Evolutionary conservation across 2,329 filamentous ascomycete genomes (phyloP).

Genomic region (Scleromitrula shiraiana): DNA sequence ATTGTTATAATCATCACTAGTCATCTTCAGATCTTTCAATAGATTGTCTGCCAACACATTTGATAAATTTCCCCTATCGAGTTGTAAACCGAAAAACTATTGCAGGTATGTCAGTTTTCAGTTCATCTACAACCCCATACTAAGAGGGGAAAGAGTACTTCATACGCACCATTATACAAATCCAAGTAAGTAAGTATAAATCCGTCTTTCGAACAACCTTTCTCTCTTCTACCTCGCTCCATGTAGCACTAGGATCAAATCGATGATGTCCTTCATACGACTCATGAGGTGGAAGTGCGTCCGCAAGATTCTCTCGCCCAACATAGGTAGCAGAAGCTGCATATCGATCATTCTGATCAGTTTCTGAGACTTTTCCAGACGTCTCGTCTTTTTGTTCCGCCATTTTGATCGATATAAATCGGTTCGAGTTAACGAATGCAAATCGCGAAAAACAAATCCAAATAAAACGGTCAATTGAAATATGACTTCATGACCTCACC

Average conservation of each 20-base stretch:
- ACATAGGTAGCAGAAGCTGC: neutral
- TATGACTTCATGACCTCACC: too few species aligned
- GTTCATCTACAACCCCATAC: too few species aligned
- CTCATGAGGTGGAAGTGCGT: conserved; percentile 5
- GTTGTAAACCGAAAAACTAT: conserved; percentile 49
- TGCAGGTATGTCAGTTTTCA: too few species aligned
- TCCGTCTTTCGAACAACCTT: conserved; percentile 43
- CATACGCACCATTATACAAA: conserved; percentile 7
- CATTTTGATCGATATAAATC: too few species aligned
- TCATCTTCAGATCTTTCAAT: conserved; percentile 6
- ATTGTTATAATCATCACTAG: conserved; percentile 17
- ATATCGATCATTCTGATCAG: neutral
- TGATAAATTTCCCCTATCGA: conserved; percentile 50
- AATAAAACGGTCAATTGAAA: too few species aligned
- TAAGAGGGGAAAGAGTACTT: neutral
- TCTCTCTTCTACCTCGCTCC: conserved; percentile 50
- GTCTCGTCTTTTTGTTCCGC: neutral
- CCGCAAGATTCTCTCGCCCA: neutral
- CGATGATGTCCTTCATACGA: conserved; percentile 5
- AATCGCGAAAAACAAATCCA: too few species aligned
- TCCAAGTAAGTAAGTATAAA: conserved; percentile 2
- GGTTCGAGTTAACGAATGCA: too few species aligned
- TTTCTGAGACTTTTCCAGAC: neutral
- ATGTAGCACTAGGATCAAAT: conserved; percentile 43
- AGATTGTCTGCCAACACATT: conserved; percentile 46